Evolutionary conservation across 768 basidiomycete species (phyloP).

Genomic region (Inosperma sp.): DNA sequence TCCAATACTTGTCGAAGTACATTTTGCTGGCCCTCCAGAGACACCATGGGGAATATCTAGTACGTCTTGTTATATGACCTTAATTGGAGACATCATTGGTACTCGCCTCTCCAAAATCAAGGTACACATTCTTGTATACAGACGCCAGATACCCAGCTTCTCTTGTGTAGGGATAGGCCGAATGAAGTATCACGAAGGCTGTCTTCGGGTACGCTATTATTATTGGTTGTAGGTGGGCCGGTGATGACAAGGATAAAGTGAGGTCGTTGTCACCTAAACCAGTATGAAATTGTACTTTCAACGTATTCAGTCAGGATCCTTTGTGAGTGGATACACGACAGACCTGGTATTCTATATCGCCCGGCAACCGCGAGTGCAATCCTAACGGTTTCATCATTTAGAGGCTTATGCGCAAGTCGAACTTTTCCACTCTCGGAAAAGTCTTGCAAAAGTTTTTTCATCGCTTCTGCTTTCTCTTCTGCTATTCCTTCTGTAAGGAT

Average conservation of each 20-base stretch:
- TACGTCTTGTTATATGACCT: neutral
- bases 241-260: constrained; percentile 50
- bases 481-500: constrained; percentile 32
- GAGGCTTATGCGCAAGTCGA: constrained; percentile 53
- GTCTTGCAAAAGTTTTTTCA: constrained; percentile 30
- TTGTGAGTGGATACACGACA: neutral
- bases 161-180: constrained; percentile 72
- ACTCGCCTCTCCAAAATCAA: constrained; percentile 70
- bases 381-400: constrained; percentile 67
- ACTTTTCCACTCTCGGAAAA: constrained; percentile 37
- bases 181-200: constrained; percentile 64
- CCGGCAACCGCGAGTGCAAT: constrained; percentile 51
- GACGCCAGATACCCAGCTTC: constrained; percentile 76
- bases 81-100: neutral
- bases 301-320: neutral
- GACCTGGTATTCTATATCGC: constrained; percentile 53
- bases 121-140: constrained; percentile 67
- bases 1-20: constrained; percentile 64
- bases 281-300: constrained; percentile 77
- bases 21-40: constrained; percentile 54
- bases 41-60: constrained; percentile 66
- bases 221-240: constrained; percentile 62
- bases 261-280: constrained; percentile 78
- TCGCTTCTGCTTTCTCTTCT: constrained; percentile 27
- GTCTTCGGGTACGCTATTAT: constrained; percentile 60